Evolutionary conservation across 306 rosid species (phyloP).

Genomic region (Cotoneaster glaucophyllus): DNA sequence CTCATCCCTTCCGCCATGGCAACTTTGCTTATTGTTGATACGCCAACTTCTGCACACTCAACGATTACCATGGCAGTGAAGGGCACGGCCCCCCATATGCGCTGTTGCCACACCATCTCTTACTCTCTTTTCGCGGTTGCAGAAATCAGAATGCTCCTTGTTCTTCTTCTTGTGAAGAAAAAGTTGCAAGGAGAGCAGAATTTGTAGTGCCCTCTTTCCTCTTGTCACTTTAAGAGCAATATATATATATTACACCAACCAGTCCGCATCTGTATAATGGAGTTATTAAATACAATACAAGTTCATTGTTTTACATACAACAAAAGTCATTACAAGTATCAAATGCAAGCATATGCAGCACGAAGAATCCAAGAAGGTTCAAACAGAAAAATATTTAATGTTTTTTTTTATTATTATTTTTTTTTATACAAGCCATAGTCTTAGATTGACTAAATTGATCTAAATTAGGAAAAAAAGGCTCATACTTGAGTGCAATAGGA

Average conservation of each 20-base stretch:
- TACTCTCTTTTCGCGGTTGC: neutral
- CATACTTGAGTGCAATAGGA: too few species aligned
- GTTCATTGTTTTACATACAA: neutral
- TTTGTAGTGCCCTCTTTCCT: neutral
- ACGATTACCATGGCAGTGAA: conserved; percentile 32
- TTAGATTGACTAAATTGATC: too few species aligned
- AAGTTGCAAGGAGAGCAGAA: neutral
- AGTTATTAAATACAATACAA: neutral
- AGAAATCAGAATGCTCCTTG: neutral
- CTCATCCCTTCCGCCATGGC: conserved; percentile 37
- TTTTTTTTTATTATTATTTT: too few species aligned
- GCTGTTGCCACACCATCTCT: neutral
- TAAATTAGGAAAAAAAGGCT: too few species aligned
- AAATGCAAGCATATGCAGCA: too few species aligned
- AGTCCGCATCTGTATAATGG: neutral
- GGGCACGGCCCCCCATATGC: neutral
- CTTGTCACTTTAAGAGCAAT: neutral
- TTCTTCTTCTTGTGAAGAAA: neutral
- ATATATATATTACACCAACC: neutral
- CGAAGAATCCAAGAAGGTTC: too few species aligned
- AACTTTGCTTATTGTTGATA: conserved; percentile 29
- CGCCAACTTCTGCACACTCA: conserved; percentile 23
- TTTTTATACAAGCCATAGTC: too few species aligned
- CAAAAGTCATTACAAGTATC: neutral
- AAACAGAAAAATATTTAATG: too few species aligned